Percentiles rank a stretch among this genome's conserved stretches.
Conservation (phyloP, 2,329 filamentous ascomycete genomes). For the Neospermospora avenae region DNA sequence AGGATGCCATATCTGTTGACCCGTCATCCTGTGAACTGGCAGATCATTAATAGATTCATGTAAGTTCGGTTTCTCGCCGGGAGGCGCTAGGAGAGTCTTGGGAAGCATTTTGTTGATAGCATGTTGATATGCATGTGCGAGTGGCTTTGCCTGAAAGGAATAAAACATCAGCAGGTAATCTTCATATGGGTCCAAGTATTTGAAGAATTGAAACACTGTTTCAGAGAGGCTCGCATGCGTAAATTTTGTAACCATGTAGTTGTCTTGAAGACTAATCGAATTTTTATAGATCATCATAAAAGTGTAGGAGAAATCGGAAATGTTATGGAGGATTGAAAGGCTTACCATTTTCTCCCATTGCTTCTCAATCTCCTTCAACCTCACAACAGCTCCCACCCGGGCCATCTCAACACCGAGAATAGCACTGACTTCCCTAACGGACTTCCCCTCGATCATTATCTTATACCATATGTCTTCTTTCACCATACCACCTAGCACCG, state of each 20-base stretch:
- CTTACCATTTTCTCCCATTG: constrained; percentile 63
- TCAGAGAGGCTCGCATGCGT: constrained; percentile 77
- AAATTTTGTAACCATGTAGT: constrained; percentile 79
- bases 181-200: constrained; percentile 5
- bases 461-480: constrained; percentile 60
- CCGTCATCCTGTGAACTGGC: constrained; percentile 57
- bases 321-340: constrained; percentile 29
- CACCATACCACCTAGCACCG: constrained; percentile 61
- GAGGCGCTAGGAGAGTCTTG: constrained; percentile 41
- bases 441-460: constrained; percentile 52
- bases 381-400: constrained; percentile 66
- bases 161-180: constrained; percentile 22
- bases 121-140: constrained; percentile 73
- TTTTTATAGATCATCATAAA: constrained; percentile 68
- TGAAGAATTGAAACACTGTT: constrained; percentile 5
- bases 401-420: constrained; percentile 64
- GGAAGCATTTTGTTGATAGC: constrained; percentile 81
- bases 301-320: constrained; percentile 13
- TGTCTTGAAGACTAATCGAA: constrained; percentile 99
- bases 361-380: constrained; percentile 67
- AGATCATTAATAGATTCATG: constrained; percentile 65
- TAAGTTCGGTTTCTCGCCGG: not conserved
- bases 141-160: constrained; percentile 61
- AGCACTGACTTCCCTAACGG: constrained; percentile 61
- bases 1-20: constrained; percentile 63